These are phyloP conservation scores for Cladochytrium replicatum DNA, from an alignment of 192 early-diverging fungal genomes.

Conservation along the genomic window DNA sequence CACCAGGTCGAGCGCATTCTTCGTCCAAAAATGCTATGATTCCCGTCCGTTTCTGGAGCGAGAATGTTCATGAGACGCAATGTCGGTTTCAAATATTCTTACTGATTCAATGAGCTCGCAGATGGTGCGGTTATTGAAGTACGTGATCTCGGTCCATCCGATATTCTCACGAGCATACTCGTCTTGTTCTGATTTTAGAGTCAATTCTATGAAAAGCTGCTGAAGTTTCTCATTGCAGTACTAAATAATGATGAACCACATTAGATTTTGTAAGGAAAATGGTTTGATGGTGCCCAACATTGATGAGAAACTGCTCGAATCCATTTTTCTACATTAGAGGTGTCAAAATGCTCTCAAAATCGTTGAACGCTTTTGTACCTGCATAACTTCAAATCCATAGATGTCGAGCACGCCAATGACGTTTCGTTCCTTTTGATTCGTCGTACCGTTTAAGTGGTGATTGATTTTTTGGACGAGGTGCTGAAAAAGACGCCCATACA, in stretches of 20 bases:
- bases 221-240: constrained; percentile 94
- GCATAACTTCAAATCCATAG: constrained; percentile 82
- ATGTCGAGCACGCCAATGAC: constrained; percentile 85
- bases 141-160: constrained; percentile 61
- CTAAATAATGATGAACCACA: constrained; percentile 40
- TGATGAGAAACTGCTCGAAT: constrained; percentile 89
- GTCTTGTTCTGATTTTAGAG: constrained; percentile 91
- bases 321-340: constrained; percentile 2
- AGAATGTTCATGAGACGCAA: not conserved
- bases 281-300: constrained; percentile 2
- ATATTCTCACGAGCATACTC: constrained; percentile 65
- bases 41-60: constrained; percentile 11
- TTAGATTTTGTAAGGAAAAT: no score
- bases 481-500: constrained; percentile 22
- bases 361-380: constrained; percentile 1
- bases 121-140: constrained; percentile 90
- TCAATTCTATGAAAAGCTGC: constrained; percentile 92
- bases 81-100: constrained; percentile 5
- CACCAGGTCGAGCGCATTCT: constrained; percentile 15
- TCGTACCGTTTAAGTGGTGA: constrained; percentile 4
- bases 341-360: not conserved
- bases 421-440: constrained; percentile 4
- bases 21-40: constrained; percentile 19
- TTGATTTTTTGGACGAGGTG: constrained; percentile 14
- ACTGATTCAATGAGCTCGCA: constrained; percentile 75